A percentile compares a stretch with the other conserved stretches of the same genome.
Conservation (phyloP, 257 asterid species). For the Prunella vulgaris region DNA sequence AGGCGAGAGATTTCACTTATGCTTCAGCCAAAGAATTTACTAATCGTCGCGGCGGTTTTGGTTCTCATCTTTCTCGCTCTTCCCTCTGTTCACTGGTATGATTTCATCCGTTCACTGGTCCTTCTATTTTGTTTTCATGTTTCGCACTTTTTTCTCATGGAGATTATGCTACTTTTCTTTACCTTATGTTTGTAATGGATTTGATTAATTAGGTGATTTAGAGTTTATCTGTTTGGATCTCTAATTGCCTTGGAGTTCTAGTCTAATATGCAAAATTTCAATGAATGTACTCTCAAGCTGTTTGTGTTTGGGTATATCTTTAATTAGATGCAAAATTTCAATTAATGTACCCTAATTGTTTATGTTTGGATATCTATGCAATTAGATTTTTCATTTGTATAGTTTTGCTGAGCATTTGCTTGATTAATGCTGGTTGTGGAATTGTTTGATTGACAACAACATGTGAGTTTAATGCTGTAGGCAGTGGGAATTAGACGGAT, state of each 20-base stretch:
- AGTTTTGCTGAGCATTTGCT: too few species aligned
- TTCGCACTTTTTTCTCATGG: not conserved
- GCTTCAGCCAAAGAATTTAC: constrained; percentile 58
- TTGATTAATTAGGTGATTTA: constrained; percentile 13
- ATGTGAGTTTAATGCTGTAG: too few species aligned
- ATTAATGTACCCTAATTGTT: too few species aligned
- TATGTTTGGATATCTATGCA: too few species aligned
- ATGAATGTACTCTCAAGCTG: not conserved
- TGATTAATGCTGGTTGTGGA: too few species aligned
- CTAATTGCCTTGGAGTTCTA: constrained; percentile 2
- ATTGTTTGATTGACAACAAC: too few species aligned
- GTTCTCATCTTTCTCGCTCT: constrained; percentile 47
- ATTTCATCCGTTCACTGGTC: not conserved
- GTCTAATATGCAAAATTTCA: not conserved
- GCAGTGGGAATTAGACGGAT: too few species aligned
- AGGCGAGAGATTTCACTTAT: constrained; percentile 59
- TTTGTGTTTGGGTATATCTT: not conserved
- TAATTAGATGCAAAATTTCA: not conserved
- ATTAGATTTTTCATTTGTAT: too few species aligned
- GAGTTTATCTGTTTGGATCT: not conserved
- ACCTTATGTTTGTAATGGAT: not conserved
- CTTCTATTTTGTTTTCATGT: not conserved
- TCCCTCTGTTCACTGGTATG: constrained; percentile 55
- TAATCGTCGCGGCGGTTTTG: constrained; percentile 43
- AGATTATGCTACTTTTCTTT: not conserved